These are phyloP conservation scores for Colletotrichum liaoningense DNA, from an alignment of 2,329 filamentous ascomycete genomes.

Conservation along the genomic window DNA sequence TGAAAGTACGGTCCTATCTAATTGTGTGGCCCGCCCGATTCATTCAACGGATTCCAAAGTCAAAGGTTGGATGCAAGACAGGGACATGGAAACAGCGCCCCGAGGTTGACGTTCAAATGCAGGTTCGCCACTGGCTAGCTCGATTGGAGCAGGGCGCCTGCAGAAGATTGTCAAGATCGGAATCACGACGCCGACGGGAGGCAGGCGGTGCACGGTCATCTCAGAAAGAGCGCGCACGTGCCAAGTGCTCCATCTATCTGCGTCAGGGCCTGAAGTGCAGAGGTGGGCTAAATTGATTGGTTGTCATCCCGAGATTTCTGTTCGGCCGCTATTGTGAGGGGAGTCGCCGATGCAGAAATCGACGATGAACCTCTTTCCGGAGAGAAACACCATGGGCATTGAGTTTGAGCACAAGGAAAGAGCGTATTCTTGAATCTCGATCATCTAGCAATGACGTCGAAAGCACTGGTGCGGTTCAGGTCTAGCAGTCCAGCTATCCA, in stretches of 20 bases:
- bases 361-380: background rate
- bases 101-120: background rate
- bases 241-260: background rate
- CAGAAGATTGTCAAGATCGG: background rate
- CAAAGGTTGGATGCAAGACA: constrained; percentile 10
- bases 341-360: background rate
- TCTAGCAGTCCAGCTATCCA: background rate
- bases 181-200: background rate
- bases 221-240: background rate
- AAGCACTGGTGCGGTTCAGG: background rate
- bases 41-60: background rate
- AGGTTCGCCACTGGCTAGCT: constrained; percentile 10
- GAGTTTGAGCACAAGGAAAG: background rate
- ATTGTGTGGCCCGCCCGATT: background rate
- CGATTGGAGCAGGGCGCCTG: constrained; percentile 6
- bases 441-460: background rate
- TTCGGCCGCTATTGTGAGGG: background rate
- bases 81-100: background rate
- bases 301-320: background rate
- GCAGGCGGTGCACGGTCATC: constrained; percentile 9
- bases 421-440: background rate
- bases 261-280: constrained; percentile 6
- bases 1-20: background rate
- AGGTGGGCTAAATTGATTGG: background rate
- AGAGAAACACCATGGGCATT: background rate